These are phyloP conservation scores for Pseudogymnoascus sp. DNA, from an alignment of 2,329 filamentous ascomycete species.

Conservation along the genomic window DNA sequence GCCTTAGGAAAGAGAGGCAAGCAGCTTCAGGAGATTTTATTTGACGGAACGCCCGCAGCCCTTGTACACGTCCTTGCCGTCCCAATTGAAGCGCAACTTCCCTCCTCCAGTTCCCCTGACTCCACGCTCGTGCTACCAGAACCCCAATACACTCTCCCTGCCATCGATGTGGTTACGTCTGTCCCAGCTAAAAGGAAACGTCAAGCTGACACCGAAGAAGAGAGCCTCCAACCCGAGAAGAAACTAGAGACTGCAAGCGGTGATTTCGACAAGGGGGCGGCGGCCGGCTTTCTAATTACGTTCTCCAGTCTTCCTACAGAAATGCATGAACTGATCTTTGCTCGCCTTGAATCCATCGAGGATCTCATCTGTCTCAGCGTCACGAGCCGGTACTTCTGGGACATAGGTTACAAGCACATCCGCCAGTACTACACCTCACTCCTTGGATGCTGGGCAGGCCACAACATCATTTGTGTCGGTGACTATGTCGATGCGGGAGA, in stretches of 20 bases:
- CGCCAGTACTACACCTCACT: background rate
- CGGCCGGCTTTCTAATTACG: background rate
- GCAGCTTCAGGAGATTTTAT: background rate
- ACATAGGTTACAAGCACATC: background rate
- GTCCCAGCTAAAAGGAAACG: background rate
- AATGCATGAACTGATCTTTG: background rate
- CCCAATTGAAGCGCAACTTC: background rate
- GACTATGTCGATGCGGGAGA: background rate
- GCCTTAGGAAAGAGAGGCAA: background rate
- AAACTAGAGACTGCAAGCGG: background rate
- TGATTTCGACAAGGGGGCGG: background rate
- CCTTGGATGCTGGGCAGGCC: background rate
- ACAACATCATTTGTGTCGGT: background rate
- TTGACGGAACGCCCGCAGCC: background rate
- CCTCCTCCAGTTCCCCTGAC: background rate
- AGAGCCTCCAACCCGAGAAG: no score
- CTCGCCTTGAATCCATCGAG: background rate
- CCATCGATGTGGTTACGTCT: background rate
- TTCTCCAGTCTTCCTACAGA: background rate
- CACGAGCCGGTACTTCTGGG: background rate
- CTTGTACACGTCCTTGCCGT: background rate
- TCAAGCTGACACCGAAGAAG: background rate
- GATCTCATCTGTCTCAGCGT: background rate
- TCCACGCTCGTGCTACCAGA: background rate
- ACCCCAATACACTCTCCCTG: background rate